A percentile compares a stretch with the other conserved stretches of the same genome.
These are phyloP conservation scores for Trametes coccinea DNA, from an alignment of 768 basidiomycete genomes.

Conservation along the genomic window DNA sequence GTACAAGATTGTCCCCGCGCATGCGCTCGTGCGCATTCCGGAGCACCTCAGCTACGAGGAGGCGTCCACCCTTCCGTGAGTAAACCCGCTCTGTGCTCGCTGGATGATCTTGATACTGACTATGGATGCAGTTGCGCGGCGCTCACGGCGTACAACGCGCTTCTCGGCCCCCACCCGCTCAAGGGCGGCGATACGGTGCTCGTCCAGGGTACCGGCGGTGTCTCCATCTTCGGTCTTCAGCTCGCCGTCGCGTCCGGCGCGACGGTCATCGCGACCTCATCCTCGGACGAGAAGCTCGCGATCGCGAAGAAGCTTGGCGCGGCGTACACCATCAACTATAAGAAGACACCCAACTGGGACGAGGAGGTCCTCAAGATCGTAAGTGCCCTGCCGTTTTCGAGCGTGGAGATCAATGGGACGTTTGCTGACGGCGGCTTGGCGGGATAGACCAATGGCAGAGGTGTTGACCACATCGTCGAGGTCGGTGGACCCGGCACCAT, in stretches of 20 bases:
- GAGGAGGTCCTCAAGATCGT: conserved; percentile 49
- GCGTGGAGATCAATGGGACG: background rate
- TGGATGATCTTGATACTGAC: background rate
- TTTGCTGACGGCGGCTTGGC: background rate
- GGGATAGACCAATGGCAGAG: conserved; percentile 32
- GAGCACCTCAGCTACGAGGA: conserved; percentile 61
- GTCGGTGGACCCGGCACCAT: conserved; percentile 59
- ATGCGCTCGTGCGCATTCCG: conserved; percentile 50
- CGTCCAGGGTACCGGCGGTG: conserved; percentile 57
- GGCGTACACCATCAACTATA: conserved; percentile 63
- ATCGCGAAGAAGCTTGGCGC: conserved; percentile 52
- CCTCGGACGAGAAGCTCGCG: conserved; percentile 62
- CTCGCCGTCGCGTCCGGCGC: conserved; percentile 65
- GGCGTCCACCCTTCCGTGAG: conserved; percentile 62
- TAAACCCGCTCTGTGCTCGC: background rate
- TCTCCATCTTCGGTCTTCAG: conserved; percentile 59
- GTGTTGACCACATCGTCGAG: conserved; percentile 44
- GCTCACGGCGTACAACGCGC: conserved; percentile 63
- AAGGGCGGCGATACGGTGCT: conserved; percentile 62
- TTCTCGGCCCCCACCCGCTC: conserved; percentile 49
- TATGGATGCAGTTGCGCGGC: conserved; percentile 48
- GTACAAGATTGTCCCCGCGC: conserved; percentile 30
- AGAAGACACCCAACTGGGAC: conserved; percentile 57
- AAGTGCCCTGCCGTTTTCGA: conserved; percentile 16
- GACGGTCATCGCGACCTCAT: conserved; percentile 65